Percentiles rank a stretch among this genome's conserved stretches.
phyloP scores from a whole-genome alignment of 805 yeast species.

The Wickerhamomyces sydowiorum region DNA sequence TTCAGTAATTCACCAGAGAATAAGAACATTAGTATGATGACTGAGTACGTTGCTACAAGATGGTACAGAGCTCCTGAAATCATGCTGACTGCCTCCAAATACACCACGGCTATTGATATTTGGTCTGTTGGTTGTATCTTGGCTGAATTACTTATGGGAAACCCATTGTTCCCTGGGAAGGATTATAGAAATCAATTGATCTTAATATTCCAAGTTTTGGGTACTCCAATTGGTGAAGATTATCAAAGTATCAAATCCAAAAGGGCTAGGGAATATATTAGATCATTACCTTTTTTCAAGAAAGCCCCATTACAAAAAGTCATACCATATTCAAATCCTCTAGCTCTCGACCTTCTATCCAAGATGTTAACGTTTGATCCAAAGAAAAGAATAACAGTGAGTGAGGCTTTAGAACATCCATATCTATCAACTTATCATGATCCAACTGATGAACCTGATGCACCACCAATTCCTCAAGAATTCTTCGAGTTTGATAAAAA shows the following conservation, averaged over 20 bases:
- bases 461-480: constrained; percentile 75
- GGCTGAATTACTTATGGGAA: constrained; percentile 82
- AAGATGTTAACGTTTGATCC: constrained; percentile 82
- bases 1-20: constrained; percentile 47
- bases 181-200: constrained; percentile 90
- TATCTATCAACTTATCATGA: constrained; percentile 87
- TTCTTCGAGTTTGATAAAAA: constrained; percentile 85
- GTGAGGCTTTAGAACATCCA: constrained; percentile 80
- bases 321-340: constrained; percentile 52
- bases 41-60: constrained; percentile 95
- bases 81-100: constrained; percentile 90
- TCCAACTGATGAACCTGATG: constrained; percentile 87
- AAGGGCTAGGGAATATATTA: constrained; percentile 84
- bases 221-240: constrained; percentile 82
- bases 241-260: constrained; percentile 67
- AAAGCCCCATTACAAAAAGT: constrained; percentile 44
- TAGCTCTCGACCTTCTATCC: constrained; percentile 61
- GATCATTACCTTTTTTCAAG: constrained; percentile 67
- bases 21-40: constrained; percentile 78
- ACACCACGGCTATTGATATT: constrained; percentile 91
- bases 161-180: constrained; percentile 89
- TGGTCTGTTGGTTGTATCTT: constrained; percentile 97
- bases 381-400: constrained; percentile 72
- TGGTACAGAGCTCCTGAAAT: constrained; percentile 99
- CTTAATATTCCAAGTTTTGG: constrained; percentile 77